Conservation (phyloP, 2,329 filamentous ascomycete species). For the Colletotrichum siamense region DNA sequence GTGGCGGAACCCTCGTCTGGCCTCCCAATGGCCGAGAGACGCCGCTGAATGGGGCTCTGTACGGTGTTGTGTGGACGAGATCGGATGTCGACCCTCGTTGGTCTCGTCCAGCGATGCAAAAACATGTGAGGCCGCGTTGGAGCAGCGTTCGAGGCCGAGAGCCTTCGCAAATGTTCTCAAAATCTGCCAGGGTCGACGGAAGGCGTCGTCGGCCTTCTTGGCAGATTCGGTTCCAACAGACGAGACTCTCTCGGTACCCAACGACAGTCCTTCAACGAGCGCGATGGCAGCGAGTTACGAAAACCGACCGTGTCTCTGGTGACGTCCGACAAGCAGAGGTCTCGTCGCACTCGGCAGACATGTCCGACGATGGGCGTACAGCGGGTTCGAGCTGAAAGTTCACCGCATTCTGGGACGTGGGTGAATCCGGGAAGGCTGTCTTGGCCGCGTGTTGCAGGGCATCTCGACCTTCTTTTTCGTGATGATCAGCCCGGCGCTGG, state of each 20-base stretch:
- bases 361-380: neutral
- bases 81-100: neutral
- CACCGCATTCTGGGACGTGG: neutral
- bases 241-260: neutral
- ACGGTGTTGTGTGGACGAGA: neutral
- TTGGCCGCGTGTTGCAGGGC: neutral
- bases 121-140: neutral
- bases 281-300: neutral
- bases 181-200: neutral
- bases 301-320: neutral
- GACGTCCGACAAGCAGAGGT: neutral
- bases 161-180: conserved; percentile 17
- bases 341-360: neutral
- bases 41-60: conserved; percentile 1
- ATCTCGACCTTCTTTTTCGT: neutral
- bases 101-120: neutral
- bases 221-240: neutral
- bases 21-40: neutral
- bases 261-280: neutral
- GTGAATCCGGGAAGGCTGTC: neutral
- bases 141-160: neutral
- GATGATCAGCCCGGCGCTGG: neutral
- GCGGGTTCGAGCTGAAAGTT: neutral
- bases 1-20: neutral
- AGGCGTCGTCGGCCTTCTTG: neutral